Evolutionary conservation across 148 eudicot genomes (phyloP).

Genomic region (Rhododendron kiyosumense): DNA sequence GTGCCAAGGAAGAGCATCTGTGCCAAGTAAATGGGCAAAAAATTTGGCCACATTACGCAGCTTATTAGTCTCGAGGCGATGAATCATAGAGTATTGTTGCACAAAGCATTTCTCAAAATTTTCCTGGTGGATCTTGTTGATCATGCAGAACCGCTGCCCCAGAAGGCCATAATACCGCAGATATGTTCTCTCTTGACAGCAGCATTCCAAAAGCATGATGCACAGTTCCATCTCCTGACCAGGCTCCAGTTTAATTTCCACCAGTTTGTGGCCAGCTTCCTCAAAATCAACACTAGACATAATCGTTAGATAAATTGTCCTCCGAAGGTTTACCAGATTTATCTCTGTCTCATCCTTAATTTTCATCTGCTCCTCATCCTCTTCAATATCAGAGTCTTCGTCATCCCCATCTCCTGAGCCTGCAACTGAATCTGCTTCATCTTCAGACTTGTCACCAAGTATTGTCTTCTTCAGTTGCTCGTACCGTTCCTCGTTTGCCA

Average conservation of each 20-base stretch:
- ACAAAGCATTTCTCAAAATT: conserved; percentile 85
- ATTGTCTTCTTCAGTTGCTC: conserved; percentile 55
- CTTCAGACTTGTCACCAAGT: conserved; percentile 87
- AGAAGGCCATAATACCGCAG: conserved; percentile 84
- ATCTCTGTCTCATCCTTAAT: conserved; percentile 86
- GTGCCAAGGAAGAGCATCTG: conserved; percentile 87
- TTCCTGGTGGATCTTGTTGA: conserved; percentile 71
- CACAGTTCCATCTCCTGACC: too few relatives aligned
- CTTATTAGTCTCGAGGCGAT: conserved; percentile 84
- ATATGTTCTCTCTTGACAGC: conserved; percentile 71
- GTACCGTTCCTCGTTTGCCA: conserved; percentile 17
- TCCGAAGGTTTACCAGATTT: conserved; percentile 79
- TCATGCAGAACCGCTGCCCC: conserved; percentile 84
- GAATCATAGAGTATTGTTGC: conserved; percentile 92
- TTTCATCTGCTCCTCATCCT: conserved; percentile 79
- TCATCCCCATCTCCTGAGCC: conserved; percentile 71
- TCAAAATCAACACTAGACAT: conserved; percentile 99
- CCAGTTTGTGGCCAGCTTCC: conserved; percentile 93
- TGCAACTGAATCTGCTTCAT: conserved; percentile 56
- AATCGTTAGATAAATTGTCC: conserved; percentile 91
- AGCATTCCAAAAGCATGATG: too few relatives aligned
- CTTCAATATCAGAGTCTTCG: conserved; percentile 53
- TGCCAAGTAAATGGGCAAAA: conserved; percentile 84
- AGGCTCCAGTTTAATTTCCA: conserved; percentile 3
- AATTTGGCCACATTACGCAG: conserved; percentile 86